Evolutionary conservation across 768 basidiomycete genomes (phyloP), one percentile per base, ranked within the genome.

Genomic region (Phaeolepiota aurea): DNA sequence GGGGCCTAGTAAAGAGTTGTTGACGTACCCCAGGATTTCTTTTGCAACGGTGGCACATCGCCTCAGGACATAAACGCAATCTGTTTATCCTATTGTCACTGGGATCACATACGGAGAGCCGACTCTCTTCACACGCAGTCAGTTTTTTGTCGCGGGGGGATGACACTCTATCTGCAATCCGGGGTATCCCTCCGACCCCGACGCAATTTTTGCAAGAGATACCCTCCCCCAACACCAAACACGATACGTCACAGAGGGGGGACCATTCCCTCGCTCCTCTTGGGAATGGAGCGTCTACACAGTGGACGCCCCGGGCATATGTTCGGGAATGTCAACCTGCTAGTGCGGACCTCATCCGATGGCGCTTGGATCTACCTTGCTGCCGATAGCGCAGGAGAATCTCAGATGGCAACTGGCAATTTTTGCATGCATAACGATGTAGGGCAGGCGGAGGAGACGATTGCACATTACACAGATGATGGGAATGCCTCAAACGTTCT

Each of bases 251-350:
- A 62, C 66, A 55, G 51, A 51, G 20, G 52, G 77, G 30, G 75
- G 73, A 0, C 72, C 72, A 7, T n/a, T 28, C n/a, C 25, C 25
- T 7, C 25, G 25, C n/a, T 7, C 25, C 7, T 77, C 69, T 46
- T 65, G 65, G n/a, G 77, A 82, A 44, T 77, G 77, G 3, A 74
- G 71, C 47, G 51, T 77, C 23, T 79, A 74, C 48, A 63, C 80
- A 44, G 50, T 80, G 43, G 72, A 80, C 47, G 67, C 76, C 1
- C 65, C 76, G 1, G 77, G 79, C 78, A 80, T 51, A n/a, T n/a
- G n/a, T 49, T 76, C 1, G 79, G 79, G 0, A 77, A 81, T 41
- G 45, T 79, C 42, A 76, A 72, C 44, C 44, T 72, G 21, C 65
- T 78, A 5, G 74, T 62, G 4, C 74, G 78, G 35, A 77, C 74